phyloP scores from a whole-genome alignment of 805 yeast species.

The Candida hungchunana region DNA sequence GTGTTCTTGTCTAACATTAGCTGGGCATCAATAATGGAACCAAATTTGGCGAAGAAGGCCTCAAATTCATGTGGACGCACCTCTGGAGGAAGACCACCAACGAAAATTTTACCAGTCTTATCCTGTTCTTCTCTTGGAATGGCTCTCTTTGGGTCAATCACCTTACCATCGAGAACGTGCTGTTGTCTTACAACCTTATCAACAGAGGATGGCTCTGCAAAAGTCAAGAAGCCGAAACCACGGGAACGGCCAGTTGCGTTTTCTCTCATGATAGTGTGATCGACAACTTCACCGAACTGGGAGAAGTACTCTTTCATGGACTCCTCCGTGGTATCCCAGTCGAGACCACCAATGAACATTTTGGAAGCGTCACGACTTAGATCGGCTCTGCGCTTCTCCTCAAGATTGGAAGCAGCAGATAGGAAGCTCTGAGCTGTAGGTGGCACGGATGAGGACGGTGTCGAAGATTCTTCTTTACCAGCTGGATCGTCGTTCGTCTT shows the following conservation, averaged over 20 bases:
- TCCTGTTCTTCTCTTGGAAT: conserved; percentile 97
- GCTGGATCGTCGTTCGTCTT: too few species aligned
- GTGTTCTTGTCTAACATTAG: conserved; percentile 96
- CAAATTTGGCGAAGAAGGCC: conserved; percentile 81
- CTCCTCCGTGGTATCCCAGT: conserved; percentile 97
- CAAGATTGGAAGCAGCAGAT: too few species aligned
- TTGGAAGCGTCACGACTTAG: conserved; percentile 74
- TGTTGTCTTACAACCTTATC: conserved; percentile 81
- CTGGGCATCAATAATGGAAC: conserved; percentile 91
- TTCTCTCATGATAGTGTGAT: conserved; percentile 92
- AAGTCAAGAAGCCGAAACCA: conserved; percentile 93
- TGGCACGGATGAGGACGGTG: background rate
- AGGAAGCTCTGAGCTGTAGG: background rate
- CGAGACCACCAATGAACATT: conserved; percentile 94
- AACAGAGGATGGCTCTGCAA: conserved; percentile 75
- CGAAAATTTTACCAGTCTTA: conserved; percentile 93
- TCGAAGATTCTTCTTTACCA: too few species aligned
- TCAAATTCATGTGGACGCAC: conserved; percentile 89
- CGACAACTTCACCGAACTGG: conserved; percentile 84
- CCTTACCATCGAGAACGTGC: conserved; percentile 90
- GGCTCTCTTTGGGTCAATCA: conserved; percentile 96
- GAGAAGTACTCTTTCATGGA: conserved; percentile 75
- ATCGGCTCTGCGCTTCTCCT: conserved; percentile 39
- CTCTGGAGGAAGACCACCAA: conserved; percentile 94
- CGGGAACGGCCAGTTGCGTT: conserved; percentile 80